Base-by-base conservation (phyloP, 2,329 filamentous ascomycete genomes). In the Monosporascus sp. region DNA sequence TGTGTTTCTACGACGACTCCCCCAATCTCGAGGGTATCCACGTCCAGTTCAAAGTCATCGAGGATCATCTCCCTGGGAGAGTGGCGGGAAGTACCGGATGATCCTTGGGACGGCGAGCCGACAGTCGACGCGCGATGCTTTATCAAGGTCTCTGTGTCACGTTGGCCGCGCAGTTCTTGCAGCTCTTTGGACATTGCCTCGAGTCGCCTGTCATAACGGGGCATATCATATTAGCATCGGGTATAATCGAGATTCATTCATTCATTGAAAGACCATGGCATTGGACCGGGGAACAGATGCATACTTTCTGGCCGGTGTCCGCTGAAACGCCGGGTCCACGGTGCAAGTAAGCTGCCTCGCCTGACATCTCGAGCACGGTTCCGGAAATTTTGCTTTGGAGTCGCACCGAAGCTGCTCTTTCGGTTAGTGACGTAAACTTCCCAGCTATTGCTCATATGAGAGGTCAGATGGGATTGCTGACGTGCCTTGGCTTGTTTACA, bases 181-280 rank as follows among this genome's bases (percentile, higher is more conserved):
- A 68, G 53, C 54, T 68, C 66, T 50, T 60, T 67, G 9, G 62
- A 67, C 64, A 68, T 66, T 8, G 64, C 66, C 50, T 67, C 64
- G 38, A 68, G 54, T n/a, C 65, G 60, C 38, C 66, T 68, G 49
- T 27, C 52, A 22, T 22, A 22, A 25, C 24, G 2, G 24, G 22
- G 24, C 15, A 15, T 3, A 50, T 24, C 5, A 14, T 15, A n/a
- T 15, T 46, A 43, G 27, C 9, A 43, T 22, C 4, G 17, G n/a
- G 5, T 31, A 15, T n/a, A 38, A 50, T n/a, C 43, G 20, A 50
- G 22, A 45, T 46, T 41, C 14, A 17, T 46, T 41, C 14, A 17
- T 47, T 27, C 14, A 22, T 39, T 15, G 11, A 9, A 27, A 25
- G 25, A 18, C 22, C 18, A 39, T 44, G 31, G 39, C 25, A 22